Percentiles rank a stretch among this genome's conserved stretches.
Evolutionary conservation across 805 yeast species (phyloP).

Genomic region (Metschnikowia proteae): DNA sequence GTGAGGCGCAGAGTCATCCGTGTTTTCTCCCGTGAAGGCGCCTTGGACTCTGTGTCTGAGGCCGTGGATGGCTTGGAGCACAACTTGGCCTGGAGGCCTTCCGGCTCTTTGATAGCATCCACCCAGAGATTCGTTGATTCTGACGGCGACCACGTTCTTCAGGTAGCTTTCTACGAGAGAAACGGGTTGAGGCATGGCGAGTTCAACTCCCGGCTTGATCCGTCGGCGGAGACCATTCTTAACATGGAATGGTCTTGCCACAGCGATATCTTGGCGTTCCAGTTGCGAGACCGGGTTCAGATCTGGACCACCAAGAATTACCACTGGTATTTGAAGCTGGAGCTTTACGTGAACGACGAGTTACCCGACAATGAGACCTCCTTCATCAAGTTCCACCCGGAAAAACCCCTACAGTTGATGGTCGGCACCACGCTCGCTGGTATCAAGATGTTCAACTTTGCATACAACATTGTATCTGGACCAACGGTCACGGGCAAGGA

Average conservation of each 20-base stretch:
- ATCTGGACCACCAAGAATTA: constrained; percentile 91
- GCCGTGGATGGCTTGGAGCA: constrained; percentile 82
- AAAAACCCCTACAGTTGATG: constrained; percentile 73
- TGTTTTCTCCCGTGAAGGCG: constrained; percentile 77
- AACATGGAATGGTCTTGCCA: constrained; percentile 75
- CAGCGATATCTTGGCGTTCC: constrained; percentile 74
- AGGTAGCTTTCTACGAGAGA: constrained; percentile 79
- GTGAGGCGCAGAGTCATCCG: constrained; percentile 70
- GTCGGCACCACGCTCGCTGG: constrained; percentile 47
- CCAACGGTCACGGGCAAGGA: constrained; percentile 67
- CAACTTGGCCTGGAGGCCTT: constrained; percentile 81
- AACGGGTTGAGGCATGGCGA: constrained; percentile 92
- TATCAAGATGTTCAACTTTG: constrained; percentile 64
- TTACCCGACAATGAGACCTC: constrained; percentile 27
- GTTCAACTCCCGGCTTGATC: constrained; percentile 62
- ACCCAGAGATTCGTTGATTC: constrained; percentile 63
- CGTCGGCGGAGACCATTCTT: constrained; percentile 42
- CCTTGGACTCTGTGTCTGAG: constrained; percentile 77
- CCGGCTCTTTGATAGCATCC: constrained; percentile 81
- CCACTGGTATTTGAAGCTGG: constrained; percentile 94
- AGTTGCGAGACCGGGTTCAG: constrained; percentile 59
- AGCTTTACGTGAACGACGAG: constrained; percentile 38
- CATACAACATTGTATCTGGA: constrained; percentile 61
- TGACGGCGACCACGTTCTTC: constrained; percentile 45
- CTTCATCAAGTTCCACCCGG: constrained; percentile 81